phyloP scores from a whole-genome alignment of 345 rosid species.

The Linum usitatissimum region DNA sequence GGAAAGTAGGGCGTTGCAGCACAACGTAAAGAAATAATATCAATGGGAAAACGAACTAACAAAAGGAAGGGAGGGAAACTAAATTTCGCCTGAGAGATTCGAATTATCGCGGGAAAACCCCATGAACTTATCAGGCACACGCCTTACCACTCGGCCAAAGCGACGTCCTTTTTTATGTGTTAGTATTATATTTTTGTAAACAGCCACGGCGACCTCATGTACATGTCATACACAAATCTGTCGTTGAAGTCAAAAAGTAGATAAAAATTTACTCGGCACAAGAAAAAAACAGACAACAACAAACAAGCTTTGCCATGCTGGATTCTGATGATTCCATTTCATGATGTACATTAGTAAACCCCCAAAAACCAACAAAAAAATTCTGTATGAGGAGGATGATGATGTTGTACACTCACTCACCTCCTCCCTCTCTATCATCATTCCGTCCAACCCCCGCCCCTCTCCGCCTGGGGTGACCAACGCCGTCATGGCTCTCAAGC shows the following conservation, averaged over 20 bases:
- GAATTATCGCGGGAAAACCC: slow-evolving; percentile 54
- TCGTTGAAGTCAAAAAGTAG: too few relatives aligned
- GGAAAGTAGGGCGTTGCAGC: too few relatives aligned
- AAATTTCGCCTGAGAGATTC: slow-evolving; percentile 63
- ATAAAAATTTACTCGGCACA: too few relatives aligned
- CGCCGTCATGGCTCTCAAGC: too few relatives aligned
- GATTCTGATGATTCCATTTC: slow-evolving; percentile 13
- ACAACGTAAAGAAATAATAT: too few relatives aligned
- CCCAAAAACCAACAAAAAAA: slow-evolving; percentile 7
- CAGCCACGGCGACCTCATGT: too few relatives aligned
- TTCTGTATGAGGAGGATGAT: slow-evolving; percentile 13
- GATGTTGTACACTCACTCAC: slow-evolving; percentile 25
- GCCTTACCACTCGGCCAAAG: slow-evolving; percentile 10
- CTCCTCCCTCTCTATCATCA: slow-evolving; percentile 7
- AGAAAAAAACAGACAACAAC: too few relatives aligned
- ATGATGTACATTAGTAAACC: slow-evolving; percentile 14
- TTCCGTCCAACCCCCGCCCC: slow-evolving; percentile 3
- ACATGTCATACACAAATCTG: too few relatives aligned
- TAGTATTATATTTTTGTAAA: too few relatives aligned
- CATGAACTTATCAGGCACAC: slow-evolving; percentile 8
- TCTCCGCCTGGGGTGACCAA: slow-evolving; percentile 10
- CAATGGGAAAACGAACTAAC: too few relatives aligned
- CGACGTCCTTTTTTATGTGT: not conserved
- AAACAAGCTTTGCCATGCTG: too few relatives aligned
- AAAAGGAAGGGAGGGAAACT: too few relatives aligned